A percentile compares a stretch with the other conserved stretches of the same genome.
These are phyloP conservation scores for Polychaeton citri DNA, from an alignment of 2,329 filamentous ascomycete genomes.

Conservation along the genomic window DNA sequence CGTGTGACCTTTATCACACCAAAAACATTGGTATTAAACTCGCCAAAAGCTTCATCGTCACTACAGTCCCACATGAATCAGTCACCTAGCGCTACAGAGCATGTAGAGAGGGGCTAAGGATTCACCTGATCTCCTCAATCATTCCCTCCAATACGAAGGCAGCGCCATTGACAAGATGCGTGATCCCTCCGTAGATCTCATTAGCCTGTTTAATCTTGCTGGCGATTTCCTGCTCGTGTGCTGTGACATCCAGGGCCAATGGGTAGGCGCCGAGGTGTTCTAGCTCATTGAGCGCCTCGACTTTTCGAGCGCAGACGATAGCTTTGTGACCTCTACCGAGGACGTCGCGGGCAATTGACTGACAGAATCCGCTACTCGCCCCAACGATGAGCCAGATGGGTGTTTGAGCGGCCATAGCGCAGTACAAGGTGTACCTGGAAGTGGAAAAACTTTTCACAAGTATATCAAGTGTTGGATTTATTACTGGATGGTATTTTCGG, in stretches of 20 bases:
- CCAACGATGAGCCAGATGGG: slow-evolving; percentile 25
- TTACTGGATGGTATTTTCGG: too few species aligned
- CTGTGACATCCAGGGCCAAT: slow-evolving; percentile 25
- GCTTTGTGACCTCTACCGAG: slow-evolving; percentile 30
- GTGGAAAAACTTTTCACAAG: too few species aligned
- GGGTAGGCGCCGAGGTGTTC: slow-evolving; percentile 8
- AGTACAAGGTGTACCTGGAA: too few species aligned
- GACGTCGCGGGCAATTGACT: slow-evolving; percentile 31
- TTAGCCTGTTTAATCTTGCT: slow-evolving; percentile 22
- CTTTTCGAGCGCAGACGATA: slow-evolving; percentile 32
- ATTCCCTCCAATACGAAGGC: slow-evolving; percentile 18
- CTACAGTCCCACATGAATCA: too few species aligned
- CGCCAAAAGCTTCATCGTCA: too few species aligned
- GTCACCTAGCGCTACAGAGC: too few species aligned
- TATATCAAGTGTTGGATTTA: too few species aligned
- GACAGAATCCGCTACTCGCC: slow-evolving; percentile 33
- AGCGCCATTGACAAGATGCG: slow-evolving; percentile 28
- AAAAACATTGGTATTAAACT: too few species aligned
- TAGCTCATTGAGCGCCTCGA: slow-evolving; percentile 6
- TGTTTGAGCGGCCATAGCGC: too few species aligned
- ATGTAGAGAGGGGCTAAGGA: slow-evolving; percentile 8
- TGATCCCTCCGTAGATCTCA: slow-evolving; percentile 23
- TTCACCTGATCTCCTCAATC: slow-evolving; percentile 8
- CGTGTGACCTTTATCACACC: too few species aligned
- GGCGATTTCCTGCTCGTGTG: slow-evolving; percentile 23